Base-by-base conservation (phyloP, 2,329 filamentous ascomycete species). In the Aspergillus fumigatus region DNA sequence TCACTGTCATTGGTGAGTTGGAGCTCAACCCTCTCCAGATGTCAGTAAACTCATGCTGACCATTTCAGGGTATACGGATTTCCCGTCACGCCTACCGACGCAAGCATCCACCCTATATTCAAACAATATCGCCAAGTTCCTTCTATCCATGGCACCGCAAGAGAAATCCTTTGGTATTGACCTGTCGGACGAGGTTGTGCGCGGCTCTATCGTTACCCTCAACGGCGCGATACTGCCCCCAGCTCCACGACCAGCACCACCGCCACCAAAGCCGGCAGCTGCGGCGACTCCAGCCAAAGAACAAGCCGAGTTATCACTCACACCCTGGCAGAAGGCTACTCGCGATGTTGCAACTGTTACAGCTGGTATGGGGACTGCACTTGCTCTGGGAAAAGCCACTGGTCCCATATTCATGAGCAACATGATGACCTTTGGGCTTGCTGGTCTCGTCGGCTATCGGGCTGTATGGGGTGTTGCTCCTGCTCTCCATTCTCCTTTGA, bases 81-180 rank as follows among this genome's bases (percentile, higher is more conserved):
- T 96, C 27, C 91, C 92, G 0, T 95, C 91, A 32, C 84, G 91
- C 48, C 80, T 96, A 1, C 90, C 92, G 0, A 95, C 91, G 0
- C 92, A 96, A 72, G 90, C 91, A 0, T 95, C 91, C 0, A 95
- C 90, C 0, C 77, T 96, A 21, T 96, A 96, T 74, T 94, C 90
- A 2, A 96, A 96, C 81, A 96, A 96, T 69, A 92, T 96, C 66
- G 92, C 88, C 63, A 96, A 96, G 70, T 88, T 92, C 56, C 77
- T 96, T 27, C 80, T 96, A 9, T 94, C 91, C 0, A 90, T 96
- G 80, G 75, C 86, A 1, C 89, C 90, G 1, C 83, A 88, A 57
- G 86, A 91, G 2, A 91, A 90, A 61, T 82, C 87, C 40, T 96
- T 91, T 61, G 89, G 90, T 7, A 80, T 96, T 48, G 89, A 95